Base-by-base conservation (phyloP, 805 yeast genomes). In the Lipomyces starkeyi region DNA sequence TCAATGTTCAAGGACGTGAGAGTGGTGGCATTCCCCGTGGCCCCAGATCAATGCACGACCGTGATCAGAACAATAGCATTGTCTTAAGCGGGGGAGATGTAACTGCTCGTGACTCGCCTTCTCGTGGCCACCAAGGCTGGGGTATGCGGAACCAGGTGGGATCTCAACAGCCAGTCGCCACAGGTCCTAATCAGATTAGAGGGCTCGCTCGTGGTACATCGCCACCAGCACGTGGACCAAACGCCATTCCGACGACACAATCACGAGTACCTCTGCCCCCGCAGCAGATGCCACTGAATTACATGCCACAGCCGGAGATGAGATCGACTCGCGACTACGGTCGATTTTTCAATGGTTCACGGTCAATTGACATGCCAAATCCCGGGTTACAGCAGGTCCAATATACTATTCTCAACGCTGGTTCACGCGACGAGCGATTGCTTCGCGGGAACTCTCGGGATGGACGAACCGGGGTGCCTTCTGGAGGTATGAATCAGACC, bases 31-130 rank as follows among this genome's bases (percentile, higher is more conserved):
- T 40, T 27, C 60, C 60, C 25, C 60, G 60, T 27, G 60, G 60
- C 14, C 60, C 60, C 8, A 17, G 60, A 27, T 11, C 60, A 25
- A 57, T 57, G 60, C 32, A 57, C 60, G 60, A 57, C 37, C 49
- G 25, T 11, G 60, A 40, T 25, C 57, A 57, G n/a, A 29, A 22
- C 20, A 29, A 57, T 35, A 22, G 25, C 17, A 29, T 55, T 17
- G 37, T 55, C 14, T 55, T 29, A 17, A 55, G 37, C 20, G 58
- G 34, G 37, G 37, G 43, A 9, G 58, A 55, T 20, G 37, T 14
- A 17, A 7, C 20, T 34, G 20, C 20, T 29, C 58, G 37, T 17
- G 37, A 55, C n/a, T 1, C 17, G 43, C 35, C 49, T 43, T 43
- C 49, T 17, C 49, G 49, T 17, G 49, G 49, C 6, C 20, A 17